Conservation (phyloP, 2,329 filamentous ascomycete genomes). For the Penicillium occitanis region DNA sequence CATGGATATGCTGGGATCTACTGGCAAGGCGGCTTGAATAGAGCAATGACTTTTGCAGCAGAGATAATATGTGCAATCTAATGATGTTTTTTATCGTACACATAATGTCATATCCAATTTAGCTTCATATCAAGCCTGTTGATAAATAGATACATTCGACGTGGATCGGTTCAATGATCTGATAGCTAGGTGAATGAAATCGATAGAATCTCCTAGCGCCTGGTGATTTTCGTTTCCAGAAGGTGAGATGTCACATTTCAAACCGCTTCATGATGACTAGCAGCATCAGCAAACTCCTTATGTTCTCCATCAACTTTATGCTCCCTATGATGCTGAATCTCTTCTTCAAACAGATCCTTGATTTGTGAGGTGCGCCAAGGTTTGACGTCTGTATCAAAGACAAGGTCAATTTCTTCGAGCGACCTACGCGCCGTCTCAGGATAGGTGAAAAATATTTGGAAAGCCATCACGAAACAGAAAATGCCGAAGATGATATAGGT, state of each 20-base stretch:
- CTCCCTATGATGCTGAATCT: constrained; percentile 26
- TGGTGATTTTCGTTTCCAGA: not conserved
- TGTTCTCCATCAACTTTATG: not conserved
- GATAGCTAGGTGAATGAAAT: not conserved
- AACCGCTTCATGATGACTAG: constrained; percentile 12
- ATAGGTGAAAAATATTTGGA: constrained; percentile 67
- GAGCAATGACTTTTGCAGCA: not conserved
- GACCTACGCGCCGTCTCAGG: constrained; percentile 70
- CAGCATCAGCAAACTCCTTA: not conserved
- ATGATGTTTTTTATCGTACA: not conserved
- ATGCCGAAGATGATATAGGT: constrained; percentile 56
- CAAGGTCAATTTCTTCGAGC: constrained; percentile 72
- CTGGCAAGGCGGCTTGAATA: constrained; percentile 38
- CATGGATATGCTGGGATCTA: constrained; percentile 53
- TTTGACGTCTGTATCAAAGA: constrained; percentile 54
- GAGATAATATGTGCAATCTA: not conserved
- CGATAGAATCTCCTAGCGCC: not conserved
- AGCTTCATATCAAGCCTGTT: not conserved
- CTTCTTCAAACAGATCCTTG: constrained; percentile 28
- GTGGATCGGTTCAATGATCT: not conserved
- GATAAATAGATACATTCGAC: not conserved
- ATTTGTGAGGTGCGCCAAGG: constrained; percentile 33
- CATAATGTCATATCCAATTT: not conserved
- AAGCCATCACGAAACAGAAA: constrained; percentile 67
- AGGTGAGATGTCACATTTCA: not conserved